These are phyloP conservation scores for Sporisorium reilianum DNA, from an alignment of 1,284 basidiomycete species.

Conservation along the genomic window DNA sequence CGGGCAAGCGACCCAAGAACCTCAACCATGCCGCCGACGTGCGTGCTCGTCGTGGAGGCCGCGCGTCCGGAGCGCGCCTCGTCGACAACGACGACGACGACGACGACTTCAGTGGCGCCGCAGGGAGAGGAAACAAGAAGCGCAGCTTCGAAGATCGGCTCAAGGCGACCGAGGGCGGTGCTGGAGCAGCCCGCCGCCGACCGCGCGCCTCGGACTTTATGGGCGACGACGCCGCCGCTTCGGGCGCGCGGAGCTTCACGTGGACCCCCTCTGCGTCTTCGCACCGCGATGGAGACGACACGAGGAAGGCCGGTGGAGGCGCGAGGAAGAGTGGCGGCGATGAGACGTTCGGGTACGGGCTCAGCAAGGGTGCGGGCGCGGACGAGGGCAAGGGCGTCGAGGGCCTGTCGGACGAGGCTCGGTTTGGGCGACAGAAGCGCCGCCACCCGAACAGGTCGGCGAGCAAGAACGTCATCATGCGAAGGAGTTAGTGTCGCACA, in stretches of 20 bases:
- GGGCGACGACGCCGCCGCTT: constrained; percentile 23
- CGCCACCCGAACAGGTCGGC: constrained; percentile 63
- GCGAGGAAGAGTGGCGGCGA: constrained; percentile 72
- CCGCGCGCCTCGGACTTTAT: constrained; percentile 43
- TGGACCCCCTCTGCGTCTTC: constrained; percentile 54
- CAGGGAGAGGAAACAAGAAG: constrained; percentile 45
- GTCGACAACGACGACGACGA: constrained; percentile 53
- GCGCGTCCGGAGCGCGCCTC: constrained; percentile 38
- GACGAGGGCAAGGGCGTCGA: constrained; percentile 74
- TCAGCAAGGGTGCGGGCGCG: constrained; percentile 64
- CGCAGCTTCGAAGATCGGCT: constrained; percentile 46
- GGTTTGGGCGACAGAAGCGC: constrained; percentile 62
- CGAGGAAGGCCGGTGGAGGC: constrained; percentile 5
- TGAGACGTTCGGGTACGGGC: constrained; percentile 66
- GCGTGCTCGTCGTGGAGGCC: constrained; percentile 65
- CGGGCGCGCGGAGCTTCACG: constrained; percentile 38
- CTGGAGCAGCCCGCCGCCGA: constrained; percentile 10
- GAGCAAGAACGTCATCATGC: constrained; percentile 64
- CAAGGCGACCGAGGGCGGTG: constrained; percentile 22
- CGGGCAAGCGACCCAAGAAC: constrained; percentile 71
- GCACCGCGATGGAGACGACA: constrained; percentile 15
- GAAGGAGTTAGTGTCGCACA: constrained; percentile 11
- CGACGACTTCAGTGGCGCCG: constrained; percentile 10
- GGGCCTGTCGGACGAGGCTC: constrained; percentile 83
- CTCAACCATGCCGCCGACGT: constrained; percentile 68